Conservation (phyloP, 2,329 filamentous ascomycete species). For the Neofusicoccum sp. region DNA sequence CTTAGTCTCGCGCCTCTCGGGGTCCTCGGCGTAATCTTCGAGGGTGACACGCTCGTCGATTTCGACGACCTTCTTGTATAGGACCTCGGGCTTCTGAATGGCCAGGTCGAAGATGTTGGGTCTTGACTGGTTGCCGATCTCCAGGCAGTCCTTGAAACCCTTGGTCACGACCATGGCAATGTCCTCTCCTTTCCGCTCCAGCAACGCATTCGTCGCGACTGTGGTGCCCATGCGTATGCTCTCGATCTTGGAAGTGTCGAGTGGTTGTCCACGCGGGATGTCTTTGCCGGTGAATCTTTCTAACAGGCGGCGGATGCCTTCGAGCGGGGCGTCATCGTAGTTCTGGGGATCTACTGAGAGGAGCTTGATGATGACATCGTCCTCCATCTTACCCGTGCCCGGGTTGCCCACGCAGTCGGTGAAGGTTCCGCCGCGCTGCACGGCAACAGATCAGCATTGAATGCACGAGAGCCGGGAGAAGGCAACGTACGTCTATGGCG, state of each 20-base stretch:
- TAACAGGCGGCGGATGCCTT: constrained; percentile 85
- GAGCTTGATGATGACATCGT: constrained; percentile 82
- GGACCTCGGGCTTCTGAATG: constrained; percentile 80
- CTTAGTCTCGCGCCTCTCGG: constrained; percentile 60
- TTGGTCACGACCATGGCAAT: constrained; percentile 85
- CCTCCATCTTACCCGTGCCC: constrained; percentile 62
- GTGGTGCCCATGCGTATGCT: constrained; percentile 96
- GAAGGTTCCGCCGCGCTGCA: constrained; percentile 78
- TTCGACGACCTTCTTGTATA: constrained; percentile 85
- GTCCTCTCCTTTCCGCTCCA: constrained; percentile 86
- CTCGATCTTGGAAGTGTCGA: constrained; percentile 82
- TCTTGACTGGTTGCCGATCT: constrained; percentile 86
- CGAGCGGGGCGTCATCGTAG: constrained; percentile 85
- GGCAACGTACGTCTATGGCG: constrained; percentile 56
- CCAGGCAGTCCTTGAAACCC: constrained; percentile 82
- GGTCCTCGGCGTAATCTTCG: constrained; percentile 90
- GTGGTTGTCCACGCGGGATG: constrained; percentile 73
- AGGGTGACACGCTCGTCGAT: constrained; percentile 87
- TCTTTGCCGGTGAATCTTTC: constrained; percentile 71
- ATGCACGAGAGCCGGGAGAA: neutral
- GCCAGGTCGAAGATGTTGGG: constrained; percentile 89
- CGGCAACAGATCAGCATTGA: constrained; percentile 11
- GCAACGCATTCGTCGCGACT: constrained; percentile 85
- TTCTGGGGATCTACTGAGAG: constrained; percentile 87
- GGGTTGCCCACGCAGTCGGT: constrained; percentile 88